Conservation (phyloP, 2,329 filamentous ascomycete species). For the Thermothelomyces thermophilus region DNA sequence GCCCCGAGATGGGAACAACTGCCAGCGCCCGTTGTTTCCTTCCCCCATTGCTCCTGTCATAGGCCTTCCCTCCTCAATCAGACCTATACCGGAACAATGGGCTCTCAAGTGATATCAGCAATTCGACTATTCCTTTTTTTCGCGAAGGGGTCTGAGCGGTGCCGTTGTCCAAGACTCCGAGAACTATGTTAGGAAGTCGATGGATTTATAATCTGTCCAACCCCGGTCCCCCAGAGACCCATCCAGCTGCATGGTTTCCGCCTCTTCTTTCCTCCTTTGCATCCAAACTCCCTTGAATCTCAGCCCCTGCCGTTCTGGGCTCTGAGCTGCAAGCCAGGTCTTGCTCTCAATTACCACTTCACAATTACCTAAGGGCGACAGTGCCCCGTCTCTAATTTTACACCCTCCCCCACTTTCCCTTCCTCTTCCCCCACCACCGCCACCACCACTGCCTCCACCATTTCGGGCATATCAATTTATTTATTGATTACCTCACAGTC, state of each 20-base stretch:
- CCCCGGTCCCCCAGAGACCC: background rate
- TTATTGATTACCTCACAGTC: background rate
- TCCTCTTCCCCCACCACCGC: too few species aligned
- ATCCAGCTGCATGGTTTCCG: conserved; percentile 5
- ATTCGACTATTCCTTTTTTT: background rate
- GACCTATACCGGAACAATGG: background rate
- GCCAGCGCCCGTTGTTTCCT: conserved; percentile 5
- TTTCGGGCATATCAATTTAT: background rate
- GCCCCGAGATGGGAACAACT: background rate
- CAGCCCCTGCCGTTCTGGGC: background rate
- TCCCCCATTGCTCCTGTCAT: background rate
- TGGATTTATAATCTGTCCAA: conserved; percentile 19
- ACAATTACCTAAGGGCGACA: background rate
- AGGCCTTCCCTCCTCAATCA: background rate
- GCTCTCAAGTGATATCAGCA: background rate
- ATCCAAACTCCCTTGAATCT: background rate
- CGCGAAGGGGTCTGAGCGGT: background rate
- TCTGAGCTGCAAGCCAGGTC: conserved; percentile 8
- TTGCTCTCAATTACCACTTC: background rate
- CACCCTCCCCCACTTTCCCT: too few species aligned
- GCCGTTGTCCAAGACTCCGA: background rate
- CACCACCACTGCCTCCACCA: too few species aligned
- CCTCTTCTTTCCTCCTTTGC: background rate
- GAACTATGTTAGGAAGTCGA: background rate
- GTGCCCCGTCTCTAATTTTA: background rate